Base-by-base conservation (phyloP, 306 rosid genomes). In the Boehmeria nivea region DNA sequence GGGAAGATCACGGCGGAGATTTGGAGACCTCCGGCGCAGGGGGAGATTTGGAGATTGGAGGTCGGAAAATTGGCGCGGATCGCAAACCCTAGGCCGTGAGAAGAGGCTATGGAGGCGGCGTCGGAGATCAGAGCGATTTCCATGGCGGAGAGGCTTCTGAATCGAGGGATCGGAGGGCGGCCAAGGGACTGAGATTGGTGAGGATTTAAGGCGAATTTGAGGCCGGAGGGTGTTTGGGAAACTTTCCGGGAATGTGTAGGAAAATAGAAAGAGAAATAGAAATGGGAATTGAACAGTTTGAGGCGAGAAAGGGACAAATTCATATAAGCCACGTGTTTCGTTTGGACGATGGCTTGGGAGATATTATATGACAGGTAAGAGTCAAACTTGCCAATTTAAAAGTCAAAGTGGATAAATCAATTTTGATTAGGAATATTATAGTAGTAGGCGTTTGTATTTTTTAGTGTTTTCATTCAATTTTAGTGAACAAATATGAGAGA, bases 1-100 rank as follows among this genome's bases (percentile, higher is more conserved):
- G 94, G 66, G 22, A 64, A 72, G 22, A 87, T 60, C 34, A 76
- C 65, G n/a, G 91, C 80, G 7, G 88, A 84, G 69, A 84, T 76
- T 43, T 74, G 87, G 40, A 63, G 75, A 24, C 38, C 54, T 37
- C 63, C 73, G 36, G 57, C 37, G 46, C 63, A 54, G n/a, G 78
- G 45, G 6, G 71, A 58, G 22, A 68, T 43, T 18, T 73, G 79
- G 70, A 16, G 36, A 18, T 27, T 26, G 67, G 80, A 63, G 14
- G 59, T 47, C 52, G 43, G 17, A 50, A 36, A 26, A 27, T 68
- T 78, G 40, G 31, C 66, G 52, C 82, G 85, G n/a, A 76, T 74
- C 27, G 83, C 67, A 63, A 90, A 70, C 24, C 83, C 77, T 33
- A 82, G 57, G 8, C 80, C 70, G 11, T 81, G 78, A 0, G 80